Percentiles rank a stretch among this genome's conserved stretches.
phyloP scores from a whole-genome alignment of 1,284 basidiomycete genomes.

The Leccinum angustisporum region DNA sequence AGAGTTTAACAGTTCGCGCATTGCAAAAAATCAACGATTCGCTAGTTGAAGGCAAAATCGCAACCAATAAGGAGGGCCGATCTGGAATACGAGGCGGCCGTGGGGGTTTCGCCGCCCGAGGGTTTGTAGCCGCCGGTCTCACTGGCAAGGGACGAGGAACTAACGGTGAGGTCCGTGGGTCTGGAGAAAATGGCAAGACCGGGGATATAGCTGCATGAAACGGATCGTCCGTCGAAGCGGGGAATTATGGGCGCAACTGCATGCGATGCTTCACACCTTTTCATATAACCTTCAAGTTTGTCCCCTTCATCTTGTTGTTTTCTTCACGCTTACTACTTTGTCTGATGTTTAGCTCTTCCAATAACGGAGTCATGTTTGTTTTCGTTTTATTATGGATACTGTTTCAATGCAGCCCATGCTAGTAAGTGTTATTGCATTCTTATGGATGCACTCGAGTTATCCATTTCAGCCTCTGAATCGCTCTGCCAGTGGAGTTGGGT shows the following conservation, averaged over 20 bases:
- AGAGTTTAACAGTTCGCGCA: conserved; percentile 3
- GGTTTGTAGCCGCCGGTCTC: conserved; percentile 68
- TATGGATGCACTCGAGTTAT: conserved; percentile 12
- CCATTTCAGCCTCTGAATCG: neutral
- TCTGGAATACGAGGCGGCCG: conserved; percentile 37
- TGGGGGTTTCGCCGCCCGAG: conserved; percentile 52
- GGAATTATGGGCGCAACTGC: conserved; percentile 20
- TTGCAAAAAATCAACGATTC: conserved; percentile 66
- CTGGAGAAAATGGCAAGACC: conserved; percentile 29
- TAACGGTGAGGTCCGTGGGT: conserved; percentile 30
- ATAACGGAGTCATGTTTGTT: conserved; percentile 26
- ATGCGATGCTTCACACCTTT: conserved; percentile 19
- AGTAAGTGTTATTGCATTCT: neutral
- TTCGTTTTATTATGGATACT: conserved; percentile 10
- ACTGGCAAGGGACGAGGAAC: conserved; percentile 41
- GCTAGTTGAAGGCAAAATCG: conserved; percentile 64
- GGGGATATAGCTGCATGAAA: conserved; percentile 29
- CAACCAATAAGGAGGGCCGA: conserved; percentile 60
- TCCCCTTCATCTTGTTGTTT: conserved; percentile 12
- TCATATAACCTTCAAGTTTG: conserved; percentile 16
- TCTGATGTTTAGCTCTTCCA: conserved; percentile 16
- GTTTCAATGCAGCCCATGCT: neutral
- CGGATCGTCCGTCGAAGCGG: conserved; percentile 18
- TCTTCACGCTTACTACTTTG: conserved; percentile 16
- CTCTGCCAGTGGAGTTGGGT: no score